A percentile compares a stretch with the other conserved stretches of the same genome.
Conservation (phyloP, 2,329 filamentous ascomycete genomes). For the Calcarisporium arbuscula region DNA sequence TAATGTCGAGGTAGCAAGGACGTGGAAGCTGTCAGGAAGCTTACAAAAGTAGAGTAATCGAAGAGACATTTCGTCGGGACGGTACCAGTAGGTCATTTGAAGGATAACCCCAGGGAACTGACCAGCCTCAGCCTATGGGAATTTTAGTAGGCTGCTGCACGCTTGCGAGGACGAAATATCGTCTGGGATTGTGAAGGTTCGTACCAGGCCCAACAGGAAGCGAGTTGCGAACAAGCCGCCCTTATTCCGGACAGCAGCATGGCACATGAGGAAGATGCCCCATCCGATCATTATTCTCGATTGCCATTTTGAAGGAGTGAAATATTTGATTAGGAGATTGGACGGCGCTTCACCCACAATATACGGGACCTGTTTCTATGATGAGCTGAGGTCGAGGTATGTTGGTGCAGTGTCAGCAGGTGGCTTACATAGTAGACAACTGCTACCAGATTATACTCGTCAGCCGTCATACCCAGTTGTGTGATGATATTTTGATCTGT, state of each 20-base stretch:
- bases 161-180: not conserved
- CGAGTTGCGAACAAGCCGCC: constrained; percentile 28
- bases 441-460: constrained; percentile 33
- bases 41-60: constrained; percentile 39
- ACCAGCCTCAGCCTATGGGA: constrained; percentile 27
- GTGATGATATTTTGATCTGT: constrained; percentile 34
- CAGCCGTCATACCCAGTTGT: constrained; percentile 30
- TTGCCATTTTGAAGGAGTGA: constrained; percentile 33
- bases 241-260: constrained; percentile 29
- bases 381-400: constrained; percentile 1
- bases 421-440: constrained; percentile 32
- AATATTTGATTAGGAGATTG: constrained; percentile 30
- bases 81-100: constrained; percentile 41
- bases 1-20: constrained; percentile 9
- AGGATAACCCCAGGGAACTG: constrained; percentile 36
- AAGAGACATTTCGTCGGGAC: constrained; percentile 39
- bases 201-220: constrained; percentile 30
- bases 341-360: constrained; percentile 33
- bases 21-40: constrained; percentile 14
- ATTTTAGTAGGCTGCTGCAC: not conserved
- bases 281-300: constrained; percentile 34
- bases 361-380: constrained; percentile 24
- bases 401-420: too few relatives aligned
- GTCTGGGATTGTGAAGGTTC: constrained; percentile 32
- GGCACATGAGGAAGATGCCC: constrained; percentile 27